Evolutionary conservation across 2,329 filamentous ascomycete species (phyloP), one percentile per base, ranked within the genome.

Genomic region (Pyrenophora teres): DNA sequence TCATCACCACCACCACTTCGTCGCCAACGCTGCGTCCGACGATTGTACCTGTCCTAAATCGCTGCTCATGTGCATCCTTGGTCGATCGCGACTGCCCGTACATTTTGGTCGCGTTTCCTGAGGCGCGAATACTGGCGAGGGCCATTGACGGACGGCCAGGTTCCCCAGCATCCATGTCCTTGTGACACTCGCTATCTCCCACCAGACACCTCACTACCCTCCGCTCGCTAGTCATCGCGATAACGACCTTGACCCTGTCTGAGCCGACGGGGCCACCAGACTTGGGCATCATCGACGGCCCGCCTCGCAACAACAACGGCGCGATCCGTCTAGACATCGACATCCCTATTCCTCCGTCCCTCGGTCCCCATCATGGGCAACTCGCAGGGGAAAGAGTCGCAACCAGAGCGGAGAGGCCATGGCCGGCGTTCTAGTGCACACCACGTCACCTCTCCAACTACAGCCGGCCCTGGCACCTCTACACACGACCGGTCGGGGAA

Each of bases 341-440:
- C 37, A 43, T 37, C 46, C 33, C 39, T 44, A 45, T 43, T 38
- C 40, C 46, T 32, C 49, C 23, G 39, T 43, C 54, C 30, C 15
- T 52, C 44, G 46, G 44, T 40, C 40, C 47, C 43, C 58, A 50
- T 56, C 45, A 73, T 80, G 78, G 78, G 78, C 36, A 80, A 79
- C 68, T 79, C 72, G 65, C 76, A 78, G 50, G 76, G 71, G 54
- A 80, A 78, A 65, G 78, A 80, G 59, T 63, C 74, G 43, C 74
- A 74, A 19, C 68, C 73, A n/a, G 56, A 69, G 32, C 63, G 68
- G 33, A 58, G 67, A 40, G 68, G 70, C 42, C 69, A 72, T 21
- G 67, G 68, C 35, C 69, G 71, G 30, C 69, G 69, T 25, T 63
- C 62, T 25, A 70, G 65, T 57, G 56, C 63, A 36, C 69, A 74